Base-by-base conservation (phyloP, 2,329 filamentous ascomycete species). In the Fusarium liriodendri region DNA sequence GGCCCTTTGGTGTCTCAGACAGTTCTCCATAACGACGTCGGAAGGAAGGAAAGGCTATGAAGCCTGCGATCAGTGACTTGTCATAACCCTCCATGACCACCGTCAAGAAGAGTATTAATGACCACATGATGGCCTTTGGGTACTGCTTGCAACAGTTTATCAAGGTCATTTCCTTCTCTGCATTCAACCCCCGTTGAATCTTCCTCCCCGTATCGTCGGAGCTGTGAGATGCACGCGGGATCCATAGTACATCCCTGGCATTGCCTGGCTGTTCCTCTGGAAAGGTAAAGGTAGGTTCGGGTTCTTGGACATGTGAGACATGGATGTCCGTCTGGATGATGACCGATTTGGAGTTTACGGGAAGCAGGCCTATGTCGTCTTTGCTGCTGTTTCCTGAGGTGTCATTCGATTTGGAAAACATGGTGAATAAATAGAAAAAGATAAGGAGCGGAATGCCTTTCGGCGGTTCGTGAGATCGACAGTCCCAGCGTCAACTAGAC, bases 1-100 rank as follows among this genome's bases (percentile, higher is more conserved):
- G 67, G 11, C 71, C 65, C 29, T 79, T 81, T 55, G 79, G 84
- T 45, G 45, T 78, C 29, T 54, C 29, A 11, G 80, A 69, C 0
- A 67, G 13, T 18, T 65, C 63, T 6, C 82, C 82, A 52, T 81
- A 85, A 11, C 62, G 77, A 14, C 63, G 29, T 55, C 63, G 69
- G 32, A 75, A 77, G 5, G 75, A 63, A 14, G 76, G 76, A 54
- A 77, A 73, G 16, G 73, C 76, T 32, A 77, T 66, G 50, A 78
- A 76, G 27, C 70, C 72, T 4, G 64, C 63, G 9, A 77, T 69
- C 16, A 78, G 58, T 8, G 70, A 72, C 62, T 76, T 77, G n/a
- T 76, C 75, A 32, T 76, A 78, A 1, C 66, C 76, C 50, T 78
- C 76, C 76, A 78, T 78, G 29, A 78, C 71, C 50, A 78, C 67